phyloP scores from a whole-genome alignment of 257 asterid genomes.

The Lantana camara region DNA sequence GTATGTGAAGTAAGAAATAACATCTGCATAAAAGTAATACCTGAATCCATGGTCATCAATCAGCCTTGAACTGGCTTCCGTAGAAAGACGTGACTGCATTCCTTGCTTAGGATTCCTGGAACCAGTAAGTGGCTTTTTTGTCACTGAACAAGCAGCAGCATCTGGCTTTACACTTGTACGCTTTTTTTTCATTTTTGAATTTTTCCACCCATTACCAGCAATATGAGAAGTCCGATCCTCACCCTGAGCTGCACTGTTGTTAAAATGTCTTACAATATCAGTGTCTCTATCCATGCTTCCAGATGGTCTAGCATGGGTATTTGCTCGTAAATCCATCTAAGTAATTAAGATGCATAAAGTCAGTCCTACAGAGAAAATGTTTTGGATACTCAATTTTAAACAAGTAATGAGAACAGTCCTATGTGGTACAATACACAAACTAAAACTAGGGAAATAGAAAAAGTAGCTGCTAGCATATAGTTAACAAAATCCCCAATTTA shows the following conservation, averaged over 20 bases:
- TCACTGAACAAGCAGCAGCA: conserved; percentile 45
- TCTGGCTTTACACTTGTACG: conserved; percentile 90
- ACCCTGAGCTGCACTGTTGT: conserved; percentile 53
- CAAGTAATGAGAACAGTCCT: conserved; percentile 17
- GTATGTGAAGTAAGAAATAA: not conserved
- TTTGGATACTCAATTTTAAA: conserved; percentile 16
- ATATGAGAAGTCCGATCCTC: conserved; percentile 63
- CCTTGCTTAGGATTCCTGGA: conserved; percentile 75
- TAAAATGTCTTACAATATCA: conserved; percentile 62
- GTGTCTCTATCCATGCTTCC: conserved; percentile 68
- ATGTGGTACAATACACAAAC: conserved; percentile 12
- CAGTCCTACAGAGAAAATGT: conserved; percentile 29
- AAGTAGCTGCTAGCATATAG: conserved; percentile 10
- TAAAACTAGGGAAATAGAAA: conserved; percentile 17
- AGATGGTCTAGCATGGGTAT: conserved; percentile 56
- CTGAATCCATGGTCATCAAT: conserved; percentile 71
- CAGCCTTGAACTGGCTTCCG: conserved; percentile 72
- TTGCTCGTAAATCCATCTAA: conserved; percentile 70
- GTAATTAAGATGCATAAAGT: conserved; percentile 28
- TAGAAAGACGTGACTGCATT: conserved; percentile 56
- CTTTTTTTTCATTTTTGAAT: conserved; percentile 85
- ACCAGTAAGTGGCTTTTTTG: conserved; percentile 60
- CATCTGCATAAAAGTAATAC: conserved; percentile 41
- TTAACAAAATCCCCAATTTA: conserved; percentile 19
- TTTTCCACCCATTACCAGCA: conserved; percentile 89